Conservation (phyloP, 768 basidiomycete genomes). For the Pleurotus tuber-regium region DNA sequence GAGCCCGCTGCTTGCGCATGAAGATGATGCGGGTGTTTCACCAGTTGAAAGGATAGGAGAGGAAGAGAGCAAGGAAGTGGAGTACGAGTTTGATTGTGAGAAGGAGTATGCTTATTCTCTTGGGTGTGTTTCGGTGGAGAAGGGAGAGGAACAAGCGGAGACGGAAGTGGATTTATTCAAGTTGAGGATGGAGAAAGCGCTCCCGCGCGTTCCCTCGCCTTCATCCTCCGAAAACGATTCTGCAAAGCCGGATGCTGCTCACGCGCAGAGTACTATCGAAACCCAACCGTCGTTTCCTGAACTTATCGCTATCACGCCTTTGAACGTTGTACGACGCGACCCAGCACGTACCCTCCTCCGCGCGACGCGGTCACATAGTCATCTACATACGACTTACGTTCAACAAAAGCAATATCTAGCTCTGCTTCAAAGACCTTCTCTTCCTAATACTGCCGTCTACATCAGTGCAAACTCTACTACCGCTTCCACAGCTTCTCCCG, state of each 20-base stretch:
- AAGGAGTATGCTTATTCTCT: background rate
- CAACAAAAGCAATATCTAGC: too few relatives aligned
- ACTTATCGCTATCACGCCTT: too few relatives aligned
- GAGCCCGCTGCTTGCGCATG: background rate
- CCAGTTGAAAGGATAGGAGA: background rate
- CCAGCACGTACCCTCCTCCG: too few relatives aligned
- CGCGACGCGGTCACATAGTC: too few relatives aligned
- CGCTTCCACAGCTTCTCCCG: background rate
- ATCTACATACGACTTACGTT: too few relatives aligned
- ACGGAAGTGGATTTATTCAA: background rate
- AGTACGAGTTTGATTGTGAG: background rate
- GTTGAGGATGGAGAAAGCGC: background rate
- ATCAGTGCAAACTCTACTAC: background rate
- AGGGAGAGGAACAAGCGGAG: background rate
- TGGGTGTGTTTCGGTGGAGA: background rate
- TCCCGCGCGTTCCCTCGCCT: background rate
- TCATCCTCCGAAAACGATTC: background rate
- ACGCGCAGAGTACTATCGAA: too few relatives aligned
- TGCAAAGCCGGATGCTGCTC: too few relatives aligned
- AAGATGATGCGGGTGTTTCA: background rate
- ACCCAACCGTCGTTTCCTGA: too few relatives aligned
- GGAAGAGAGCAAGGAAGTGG: background rate
- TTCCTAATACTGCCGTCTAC: too few relatives aligned
- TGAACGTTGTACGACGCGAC: too few relatives aligned
- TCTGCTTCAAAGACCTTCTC: too few relatives aligned